Percentiles rank a stretch among this genome's conserved stretches.
These are phyloP conservation scores for Lachnellula cervina DNA, from an alignment of 2,329 filamentous ascomycete genomes.

Conservation along the genomic window DNA sequence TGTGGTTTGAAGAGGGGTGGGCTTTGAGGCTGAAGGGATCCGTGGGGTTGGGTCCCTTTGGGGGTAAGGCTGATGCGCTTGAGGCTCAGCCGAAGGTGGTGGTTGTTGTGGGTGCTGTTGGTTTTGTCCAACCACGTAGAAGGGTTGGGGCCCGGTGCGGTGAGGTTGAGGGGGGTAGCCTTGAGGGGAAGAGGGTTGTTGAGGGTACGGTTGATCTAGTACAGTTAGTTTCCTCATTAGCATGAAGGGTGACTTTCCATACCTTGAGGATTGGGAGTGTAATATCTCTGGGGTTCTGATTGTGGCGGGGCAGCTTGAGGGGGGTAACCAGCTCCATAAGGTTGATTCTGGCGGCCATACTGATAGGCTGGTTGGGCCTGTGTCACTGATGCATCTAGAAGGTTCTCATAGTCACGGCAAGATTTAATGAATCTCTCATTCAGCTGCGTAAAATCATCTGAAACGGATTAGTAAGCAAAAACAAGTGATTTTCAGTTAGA, in stretches of 20 bases:
- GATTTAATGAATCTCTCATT: constrained; percentile 99
- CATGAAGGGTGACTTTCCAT: constrained; percentile 8
- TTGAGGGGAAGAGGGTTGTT: constrained; percentile 47
- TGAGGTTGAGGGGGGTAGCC: constrained; percentile 52
- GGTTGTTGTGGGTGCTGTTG: constrained; percentile 32
- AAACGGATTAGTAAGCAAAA: constrained; percentile 15
- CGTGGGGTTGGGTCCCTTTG: constrained; percentile 48
- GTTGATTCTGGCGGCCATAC: constrained; percentile 48
- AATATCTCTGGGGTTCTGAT: constrained; percentile 64
- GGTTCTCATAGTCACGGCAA: constrained; percentile 87
- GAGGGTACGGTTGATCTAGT: constrained; percentile 38
- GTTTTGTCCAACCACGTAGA: constrained; percentile 51
- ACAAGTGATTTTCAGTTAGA: not conserved
- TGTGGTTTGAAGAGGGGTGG: constrained; percentile 47
- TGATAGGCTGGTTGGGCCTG: constrained; percentile 80
- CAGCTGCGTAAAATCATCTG: constrained; percentile 95
- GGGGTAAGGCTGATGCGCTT: constrained; percentile 42
- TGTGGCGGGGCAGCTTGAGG: constrained; percentile 34
- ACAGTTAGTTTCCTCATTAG: not conserved
- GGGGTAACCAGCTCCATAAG: constrained; percentile 35
- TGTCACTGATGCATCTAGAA: constrained; percentile 95
- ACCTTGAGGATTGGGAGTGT: constrained; percentile 52
- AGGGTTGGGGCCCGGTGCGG: constrained; percentile 51
- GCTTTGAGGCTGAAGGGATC: constrained; percentile 41
- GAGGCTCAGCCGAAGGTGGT: constrained; percentile 30